These are phyloP conservation scores for Fusarium torreyae DNA, from an alignment of 2,329 filamentous ascomycete species.

Conservation along the genomic window DNA sequence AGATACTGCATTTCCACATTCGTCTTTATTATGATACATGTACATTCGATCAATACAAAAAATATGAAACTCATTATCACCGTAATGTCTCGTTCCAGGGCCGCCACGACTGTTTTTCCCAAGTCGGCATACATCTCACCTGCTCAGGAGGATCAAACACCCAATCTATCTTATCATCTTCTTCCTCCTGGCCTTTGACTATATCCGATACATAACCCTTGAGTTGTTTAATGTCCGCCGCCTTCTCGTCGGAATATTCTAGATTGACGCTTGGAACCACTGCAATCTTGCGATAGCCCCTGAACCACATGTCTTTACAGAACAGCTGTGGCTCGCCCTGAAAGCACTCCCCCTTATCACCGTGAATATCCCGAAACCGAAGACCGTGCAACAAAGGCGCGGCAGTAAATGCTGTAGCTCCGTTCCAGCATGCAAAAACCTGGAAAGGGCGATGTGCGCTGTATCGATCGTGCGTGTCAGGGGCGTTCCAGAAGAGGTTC, in stretches of 20 bases:
- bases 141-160: slow-evolving; percentile 58
- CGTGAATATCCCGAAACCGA: slow-evolving; percentile 58
- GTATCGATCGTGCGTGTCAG: slow-evolving; percentile 54
- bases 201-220: slow-evolving; percentile 65
- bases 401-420: slow-evolving; percentile 65
- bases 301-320: slow-evolving; percentile 70
- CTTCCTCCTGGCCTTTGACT: slow-evolving; percentile 48
- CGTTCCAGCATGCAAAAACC: slow-evolving; percentile 75
- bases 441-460: slow-evolving; percentile 65
- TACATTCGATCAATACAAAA: too few species aligned
- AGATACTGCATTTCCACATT: background rate
- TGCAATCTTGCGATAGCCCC: slow-evolving; percentile 66
- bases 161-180: slow-evolving; percentile 59
- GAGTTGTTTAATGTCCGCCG: slow-evolving; percentile 61
- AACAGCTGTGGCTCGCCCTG: slow-evolving; percentile 70
- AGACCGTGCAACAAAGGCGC: slow-evolving; percentile 62
- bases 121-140: slow-evolving; percentile 65
- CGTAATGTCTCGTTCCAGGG: slow-evolving; percentile 53
- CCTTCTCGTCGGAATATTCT: slow-evolving; percentile 65
- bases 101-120: slow-evolving; percentile 59
- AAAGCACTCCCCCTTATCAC: slow-evolving; percentile 61
- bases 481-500: slow-evolving; percentile 67
- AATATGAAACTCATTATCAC: background rate
- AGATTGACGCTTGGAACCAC: slow-evolving; percentile 70
- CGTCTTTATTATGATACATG: too few species aligned